phyloP scores from a whole-genome alignment of 2,329 filamentous ascomycete species.

The Epichloe hybrida region DNA sequence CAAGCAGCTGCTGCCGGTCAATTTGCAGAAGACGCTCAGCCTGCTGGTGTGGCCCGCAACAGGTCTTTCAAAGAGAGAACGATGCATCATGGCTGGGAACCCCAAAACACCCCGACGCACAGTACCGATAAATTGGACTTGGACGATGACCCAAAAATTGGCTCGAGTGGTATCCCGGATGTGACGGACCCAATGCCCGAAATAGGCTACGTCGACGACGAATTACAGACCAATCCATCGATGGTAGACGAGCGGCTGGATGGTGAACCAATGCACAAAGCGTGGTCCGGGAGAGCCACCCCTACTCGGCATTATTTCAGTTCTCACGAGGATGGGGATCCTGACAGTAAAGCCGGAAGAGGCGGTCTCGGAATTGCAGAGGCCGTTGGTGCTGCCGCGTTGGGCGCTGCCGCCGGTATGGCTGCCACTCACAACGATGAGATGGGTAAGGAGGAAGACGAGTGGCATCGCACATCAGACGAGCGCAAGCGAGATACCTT shows the following conservation, averaged over 20 bases:
- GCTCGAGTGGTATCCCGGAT: conserved; percentile 56
- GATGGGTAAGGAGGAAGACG: conserved; percentile 44
- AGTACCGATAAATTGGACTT: conserved; percentile 45
- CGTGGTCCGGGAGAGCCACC: conserved; percentile 43
- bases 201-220: conserved; percentile 53
- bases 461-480: conserved; percentile 49
- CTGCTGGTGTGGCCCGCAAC: conserved; percentile 42
- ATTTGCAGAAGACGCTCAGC: conserved; percentile 26
- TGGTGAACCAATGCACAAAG: conserved; percentile 27
- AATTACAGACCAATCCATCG: conserved; percentile 75
- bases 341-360: conserved; percentile 7
- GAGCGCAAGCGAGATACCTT: conserved; percentile 54
- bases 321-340: conserved; percentile 19
- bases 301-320: conserved; percentile 25
- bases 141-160: conserved; percentile 43
- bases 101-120: conserved; percentile 42
- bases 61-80: conserved; percentile 55
- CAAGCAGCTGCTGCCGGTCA: conserved; percentile 22
- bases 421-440: conserved; percentile 36
- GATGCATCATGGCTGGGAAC: conserved; percentile 36
- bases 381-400: conserved; percentile 39
- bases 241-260: conserved; percentile 63
- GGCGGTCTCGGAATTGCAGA: conserved; percentile 32
- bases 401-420: conserved; percentile 34
- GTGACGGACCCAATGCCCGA: conserved; percentile 61